Conservation (phyloP, 177 flowering plant genomes). For the Vitis hybrid region DNA sequence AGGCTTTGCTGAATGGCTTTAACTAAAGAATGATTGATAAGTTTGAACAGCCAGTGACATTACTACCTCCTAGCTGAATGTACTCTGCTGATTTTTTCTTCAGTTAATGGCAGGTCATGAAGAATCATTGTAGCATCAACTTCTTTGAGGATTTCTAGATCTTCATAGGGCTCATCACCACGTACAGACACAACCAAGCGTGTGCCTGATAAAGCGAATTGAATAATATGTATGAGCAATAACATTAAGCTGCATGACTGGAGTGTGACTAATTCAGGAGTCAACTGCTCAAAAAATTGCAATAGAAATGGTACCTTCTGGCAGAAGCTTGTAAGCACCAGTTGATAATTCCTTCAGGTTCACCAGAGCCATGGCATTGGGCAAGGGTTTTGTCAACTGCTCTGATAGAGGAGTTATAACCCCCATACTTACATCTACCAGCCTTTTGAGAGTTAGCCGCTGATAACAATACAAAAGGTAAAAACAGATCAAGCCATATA, state of each 20-base stretch:
- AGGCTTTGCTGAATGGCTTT: neutral
- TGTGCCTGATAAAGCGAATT: conserved; percentile 53
- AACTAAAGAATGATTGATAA: neutral
- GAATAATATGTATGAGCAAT: neutral
- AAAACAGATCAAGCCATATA: conserved; percentile 9
- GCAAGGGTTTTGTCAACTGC: conserved; percentile 89
- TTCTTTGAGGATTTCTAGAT: conserved; percentile 68
- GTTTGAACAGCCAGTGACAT: neutral
- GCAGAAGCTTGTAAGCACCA: conserved; percentile 88
- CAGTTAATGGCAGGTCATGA: conserved; percentile 67
- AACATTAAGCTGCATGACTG: neutral
- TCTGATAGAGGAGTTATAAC: conserved; percentile 88
- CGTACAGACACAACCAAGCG: conserved; percentile 86
- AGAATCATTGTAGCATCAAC: conserved; percentile 79
- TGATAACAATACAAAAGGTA: conserved; percentile 30
- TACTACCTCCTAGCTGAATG: conserved; percentile 93
- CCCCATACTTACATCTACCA: conserved; percentile 94
- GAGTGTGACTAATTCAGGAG: neutral
- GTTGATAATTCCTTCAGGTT: conserved; percentile 78
- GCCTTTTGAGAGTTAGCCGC: conserved; percentile 92
- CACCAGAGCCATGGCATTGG: conserved; percentile 78
- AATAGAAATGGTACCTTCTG: conserved; percentile 55
- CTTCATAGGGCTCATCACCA: conserved; percentile 87
- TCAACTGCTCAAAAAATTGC: neutral
- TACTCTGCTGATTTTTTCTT: conserved; percentile 83